Percentiles rank a stretch among this genome's conserved stretches.
These are phyloP conservation scores for Meyerozyma smithsonii DNA, from an alignment of 1,139 yeast genomes.

Conservation along the genomic window DNA sequence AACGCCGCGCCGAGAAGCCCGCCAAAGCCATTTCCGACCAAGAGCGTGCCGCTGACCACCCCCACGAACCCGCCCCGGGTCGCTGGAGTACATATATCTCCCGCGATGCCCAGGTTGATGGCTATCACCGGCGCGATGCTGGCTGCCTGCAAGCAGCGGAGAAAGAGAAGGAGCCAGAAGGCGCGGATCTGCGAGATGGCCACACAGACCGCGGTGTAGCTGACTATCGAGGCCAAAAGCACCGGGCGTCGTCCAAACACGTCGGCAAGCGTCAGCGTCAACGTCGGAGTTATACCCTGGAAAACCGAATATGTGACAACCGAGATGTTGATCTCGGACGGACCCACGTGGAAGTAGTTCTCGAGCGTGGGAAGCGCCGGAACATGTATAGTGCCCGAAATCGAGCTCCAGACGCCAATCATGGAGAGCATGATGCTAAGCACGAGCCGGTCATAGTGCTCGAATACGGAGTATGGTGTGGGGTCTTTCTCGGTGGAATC, in stretches of 20 bases:
- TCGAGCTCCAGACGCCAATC: conserved; percentile 37
- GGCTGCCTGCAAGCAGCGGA: conserved; percentile 38
- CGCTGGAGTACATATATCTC: conserved; percentile 33
- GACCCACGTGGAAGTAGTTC: conserved; percentile 20
- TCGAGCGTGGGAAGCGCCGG: conserved; percentile 38
- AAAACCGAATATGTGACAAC: conserved; percentile 34
- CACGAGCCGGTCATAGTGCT: conserved; percentile 9
- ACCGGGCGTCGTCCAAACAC: conserved; percentile 66
- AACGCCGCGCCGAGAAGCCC: conserved; percentile 37
- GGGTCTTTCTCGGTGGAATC: not conserved
- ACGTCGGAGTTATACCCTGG: conserved; percentile 49
- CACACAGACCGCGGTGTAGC: conserved; percentile 53
- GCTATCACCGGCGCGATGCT: conserved; percentile 40
- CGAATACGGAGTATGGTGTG: conserved; percentile 13
- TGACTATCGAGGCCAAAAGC: conserved; percentile 44
- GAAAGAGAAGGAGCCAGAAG: conserved; percentile 31
- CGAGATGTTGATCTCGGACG: conserved; percentile 26
- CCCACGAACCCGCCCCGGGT: conserved; percentile 41
- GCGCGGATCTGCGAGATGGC: conserved; percentile 55
- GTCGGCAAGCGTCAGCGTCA: conserved; percentile 66
- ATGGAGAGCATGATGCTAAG: conserved; percentile 24
- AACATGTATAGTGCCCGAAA: conserved; percentile 37
- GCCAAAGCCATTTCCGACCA: conserved; percentile 38
- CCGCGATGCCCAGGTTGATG: conserved; percentile 36
- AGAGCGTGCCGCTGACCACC: conserved; percentile 28